phyloP scores from a whole-genome alignment of 176 grass and related monocot species.

The Metroxylon sagu region DNA sequence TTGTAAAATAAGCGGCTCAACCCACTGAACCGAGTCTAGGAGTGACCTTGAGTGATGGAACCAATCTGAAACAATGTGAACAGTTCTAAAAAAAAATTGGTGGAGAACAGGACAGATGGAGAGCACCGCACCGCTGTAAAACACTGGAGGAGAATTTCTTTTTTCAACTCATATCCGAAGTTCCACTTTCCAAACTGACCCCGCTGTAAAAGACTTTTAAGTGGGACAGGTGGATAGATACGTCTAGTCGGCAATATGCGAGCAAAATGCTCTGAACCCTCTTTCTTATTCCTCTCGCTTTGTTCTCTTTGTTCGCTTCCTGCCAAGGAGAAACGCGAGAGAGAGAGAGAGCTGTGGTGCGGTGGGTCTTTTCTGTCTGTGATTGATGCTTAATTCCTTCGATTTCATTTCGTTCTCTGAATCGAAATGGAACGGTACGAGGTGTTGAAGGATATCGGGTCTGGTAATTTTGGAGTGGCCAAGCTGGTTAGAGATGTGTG shows the following conservation, averaged over 20 bases:
- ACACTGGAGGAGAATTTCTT: too few relatives aligned
- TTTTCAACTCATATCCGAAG: neutral
- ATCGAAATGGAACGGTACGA: conserved; percentile 71
- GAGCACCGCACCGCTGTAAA: too few relatives aligned
- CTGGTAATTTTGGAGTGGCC: conserved; percentile 93
- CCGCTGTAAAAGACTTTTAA: neutral
- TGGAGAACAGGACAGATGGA: too few relatives aligned
- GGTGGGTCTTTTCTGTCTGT: neutral
- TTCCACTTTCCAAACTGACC: neutral
- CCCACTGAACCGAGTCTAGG: too few relatives aligned
- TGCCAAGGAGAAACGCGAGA: neutral
- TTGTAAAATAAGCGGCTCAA: too few relatives aligned
- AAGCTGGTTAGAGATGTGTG: conserved; percentile 75
- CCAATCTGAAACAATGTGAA: too few relatives aligned
- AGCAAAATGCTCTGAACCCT: too few relatives aligned
- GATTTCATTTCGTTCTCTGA: neutral
- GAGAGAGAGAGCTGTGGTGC: neutral
- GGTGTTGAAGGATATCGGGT: conserved; percentile 85
- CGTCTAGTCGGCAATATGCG: neutral
- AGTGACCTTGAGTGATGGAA: too few relatives aligned
- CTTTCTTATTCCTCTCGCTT: neutral
- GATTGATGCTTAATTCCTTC: too few relatives aligned
- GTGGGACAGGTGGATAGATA: neutral
- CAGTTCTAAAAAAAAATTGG: too few relatives aligned
- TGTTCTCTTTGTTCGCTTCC: neutral